Percentiles rank a stretch among this genome's conserved stretches.
Evolutionary conservation across 129 eudicot species (phyloP).

Genomic region (sunflower (Helianthus annuus)): HanXRQr2.0-SUNRISE NC_035439.2:31017541-31018040

Average conservation of each 20-base stretch:
- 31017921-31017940: too few species aligned
- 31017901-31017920: background rate
- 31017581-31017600: slow-evolving; percentile 26
- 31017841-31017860: background rate
- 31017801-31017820: too few species aligned
- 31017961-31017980: too few species aligned
- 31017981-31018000: too few species aligned
- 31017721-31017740: background rate
- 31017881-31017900: background rate
- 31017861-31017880: background rate
- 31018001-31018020: too few species aligned
- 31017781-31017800: background rate
- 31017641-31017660: slow-evolving; percentile 22
- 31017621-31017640: slow-evolving; percentile 17
- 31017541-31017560: slow-evolving; percentile 16
- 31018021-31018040: too few species aligned
- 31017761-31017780: background rate
- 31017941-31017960: too few species aligned
- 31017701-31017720: background rate
- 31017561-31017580: slow-evolving; percentile 15
- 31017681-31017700: slow-evolving; percentile 5
- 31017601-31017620: slow-evolving; percentile 18
- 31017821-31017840: too few species aligned
- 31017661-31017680: slow-evolving; percentile 15
- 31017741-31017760: background rate